A percentile compares a stretch with the other conserved stretches of the same genome.
These are phyloP conservation scores for Paraurostyla sp. DNA, from an alignment of 73 alveolate species.

Conservation along the genomic window DNA sequence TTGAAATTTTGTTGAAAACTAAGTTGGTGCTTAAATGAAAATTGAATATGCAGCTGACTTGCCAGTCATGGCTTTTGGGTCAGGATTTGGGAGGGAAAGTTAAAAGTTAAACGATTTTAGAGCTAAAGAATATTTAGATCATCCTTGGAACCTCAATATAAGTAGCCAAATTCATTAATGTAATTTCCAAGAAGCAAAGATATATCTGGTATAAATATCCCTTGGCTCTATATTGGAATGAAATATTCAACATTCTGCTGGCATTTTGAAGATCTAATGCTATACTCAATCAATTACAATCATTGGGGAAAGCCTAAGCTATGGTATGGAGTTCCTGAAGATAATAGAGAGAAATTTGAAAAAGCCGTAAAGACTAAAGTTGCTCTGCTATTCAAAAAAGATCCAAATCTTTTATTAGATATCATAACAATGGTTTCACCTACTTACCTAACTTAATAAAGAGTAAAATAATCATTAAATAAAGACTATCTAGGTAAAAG, in stretches of 20 bases:
- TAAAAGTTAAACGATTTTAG: slow-evolving; percentile 11
- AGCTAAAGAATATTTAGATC: slow-evolving; percentile 48
- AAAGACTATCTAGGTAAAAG: slow-evolving; percentile 63
- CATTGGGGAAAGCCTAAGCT: slow-evolving; percentile 89
- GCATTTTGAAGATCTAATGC: slow-evolving; percentile 85
- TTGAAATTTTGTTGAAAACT: slow-evolving; percentile 83
- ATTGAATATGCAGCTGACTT: slow-evolving; percentile 93
- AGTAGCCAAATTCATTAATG: slow-evolving; percentile 68
- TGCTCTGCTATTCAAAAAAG: slow-evolving; percentile 70
- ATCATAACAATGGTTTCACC: slow-evolving; percentile 83
- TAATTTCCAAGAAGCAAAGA: slow-evolving; percentile 75
- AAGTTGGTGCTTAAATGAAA: slow-evolving; percentile 67
- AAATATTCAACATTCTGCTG: slow-evolving; percentile 87
- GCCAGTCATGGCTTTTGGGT: slow-evolving; percentile 74
- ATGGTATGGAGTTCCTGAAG: slow-evolving; percentile 91
- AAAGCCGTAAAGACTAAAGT: slow-evolving; percentile 72
- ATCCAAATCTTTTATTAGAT: slow-evolving; percentile 82
- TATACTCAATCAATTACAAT: slow-evolving; percentile 85
- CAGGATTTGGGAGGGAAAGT: slow-evolving; percentile 75
- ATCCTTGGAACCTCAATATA: slow-evolving; percentile 78
- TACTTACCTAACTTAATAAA: slow-evolving; percentile 65
- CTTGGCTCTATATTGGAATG: slow-evolving; percentile 90
- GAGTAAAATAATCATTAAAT: background rate
- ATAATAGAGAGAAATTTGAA: slow-evolving; percentile 77
- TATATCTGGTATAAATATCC: slow-evolving; percentile 86